Base-by-base conservation (phyloP, 257 asterid species). In the Linderniella brevidens region DNA sequence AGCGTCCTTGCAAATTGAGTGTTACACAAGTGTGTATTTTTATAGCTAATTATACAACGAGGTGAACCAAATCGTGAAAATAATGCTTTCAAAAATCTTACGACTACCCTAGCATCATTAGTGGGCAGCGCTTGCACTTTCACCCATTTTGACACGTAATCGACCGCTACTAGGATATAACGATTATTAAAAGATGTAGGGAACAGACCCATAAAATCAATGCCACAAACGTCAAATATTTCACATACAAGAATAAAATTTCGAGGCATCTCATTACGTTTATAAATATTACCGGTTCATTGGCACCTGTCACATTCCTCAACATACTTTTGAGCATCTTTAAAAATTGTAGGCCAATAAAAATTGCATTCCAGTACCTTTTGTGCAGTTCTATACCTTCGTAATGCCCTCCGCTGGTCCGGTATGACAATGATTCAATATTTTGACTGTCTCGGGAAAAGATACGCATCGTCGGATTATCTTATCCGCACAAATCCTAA, bases 281-380 rank as follows among this genome's bases (percentile, higher is more conserved):
- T 38, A 38, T 3, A 38, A 38, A n/a, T 38, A 38, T 38, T 38
- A 9, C 43, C 43, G 1, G 14, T 11, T 9, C 12, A 3, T 38
- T 38, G 43, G 14, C 43, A 38, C 43, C 43, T 38, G 14, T 38
- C 43, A 38, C 43, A 38, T n/a, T n/a, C 13, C 43, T n/a, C 32
- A 2, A 25, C 32, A 6, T 25, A 25, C 6, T 25, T 25, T 25
- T 25, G n/a, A 25, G 32, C 32, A 6, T 25, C 32, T 25, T 25
- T 25, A 6, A 25, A 6, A 25, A 25, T 3, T 25, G 32, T 25
- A 25, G 32, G 32, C 32, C 32, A 25, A 3, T 25, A 25, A 25
- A 25, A 25, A 25, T 6, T 6, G 6, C 32, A 25, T 25, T 25
- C 32, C 4, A 25, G 32, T 25, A 25, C 32, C 32, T 25, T 25